Evolutionary conservation across 2,329 filamentous ascomycete genomes (phyloP), one percentile per base, ranked within the genome.

Genomic region (Colletotrichum cuscutae): DNA sequence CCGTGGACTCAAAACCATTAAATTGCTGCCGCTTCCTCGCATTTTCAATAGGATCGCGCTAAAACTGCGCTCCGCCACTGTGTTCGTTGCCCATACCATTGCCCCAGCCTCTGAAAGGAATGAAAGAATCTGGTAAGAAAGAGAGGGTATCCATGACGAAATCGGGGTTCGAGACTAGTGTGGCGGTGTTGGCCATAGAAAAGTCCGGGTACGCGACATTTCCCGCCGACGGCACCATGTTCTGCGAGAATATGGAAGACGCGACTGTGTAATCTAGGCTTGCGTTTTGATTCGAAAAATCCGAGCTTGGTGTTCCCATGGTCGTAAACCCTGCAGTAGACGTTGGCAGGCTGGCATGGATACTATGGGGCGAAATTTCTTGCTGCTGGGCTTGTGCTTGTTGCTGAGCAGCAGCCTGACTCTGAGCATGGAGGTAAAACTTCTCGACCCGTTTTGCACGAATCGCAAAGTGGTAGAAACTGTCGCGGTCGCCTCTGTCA

Each of bases 401-500:
- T 24, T 61, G 65, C 13, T 49, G 24, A n/a, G 8, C 5, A 11
- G 53, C 7, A 37, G 53, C 30, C 52, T 69, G 69, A 8, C 49
- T 42, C 7, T 72, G 65, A 7, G 54, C 24, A 28, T 52, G 49
- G 9, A 64, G 2, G 28, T 75, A 75, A 67, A 74, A 76, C 6
- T 59, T 54, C 28, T 76, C 75, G 32, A 76, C 62, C 2, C 61
- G 66, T 13, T 62, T 56, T 8, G 73, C 65, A 19, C 75, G 75
- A 15, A 64, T 54, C 6, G 65, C 54, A 12, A 81, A 77, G 19
- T 76, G 75, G 26, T 74, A 75, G 58, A 81, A 81, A 1, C 77
- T 73, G 42, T 78, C 75, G 11, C 71, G 66, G 19, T 77, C 77
- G 2, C 69, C 69, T 15, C 53, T 49, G 3, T 69, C 74, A 22